These are phyloP conservation scores for Daedaleopsis nitida DNA, from an alignment of 768 basidiomycete genomes.

Conservation along the genomic window DNA sequence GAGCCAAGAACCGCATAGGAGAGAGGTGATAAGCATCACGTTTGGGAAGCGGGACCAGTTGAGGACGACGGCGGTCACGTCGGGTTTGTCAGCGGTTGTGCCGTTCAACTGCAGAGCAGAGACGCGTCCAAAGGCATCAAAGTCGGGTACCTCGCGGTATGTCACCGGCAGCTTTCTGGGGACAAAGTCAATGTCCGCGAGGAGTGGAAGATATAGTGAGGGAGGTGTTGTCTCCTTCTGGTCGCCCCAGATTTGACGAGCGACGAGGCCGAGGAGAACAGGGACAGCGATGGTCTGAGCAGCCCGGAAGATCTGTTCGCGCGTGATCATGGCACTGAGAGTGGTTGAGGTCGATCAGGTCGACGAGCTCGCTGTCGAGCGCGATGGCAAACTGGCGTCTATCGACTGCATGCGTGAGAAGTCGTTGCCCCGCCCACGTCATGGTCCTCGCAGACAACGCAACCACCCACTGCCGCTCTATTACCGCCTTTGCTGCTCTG, in stretches of 20 bases:
- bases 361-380: constrained; percentile 4
- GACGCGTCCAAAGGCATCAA: constrained; percentile 16
- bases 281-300: constrained; percentile 20
- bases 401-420: constrained; percentile 8
- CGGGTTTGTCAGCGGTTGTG: constrained; percentile 24
- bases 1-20: constrained; percentile 50
- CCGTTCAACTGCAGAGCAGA: constrained; percentile 8
- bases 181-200: constrained; percentile 22
- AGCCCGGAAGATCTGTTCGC: constrained; percentile 13
- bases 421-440: constrained; percentile 22
- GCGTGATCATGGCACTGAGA: constrained; percentile 11
- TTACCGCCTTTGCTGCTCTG: background rate
- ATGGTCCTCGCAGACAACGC: constrained; percentile 11
- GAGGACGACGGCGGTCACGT: constrained; percentile 58
- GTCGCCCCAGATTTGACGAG: constrained; percentile 10
- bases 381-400: background rate
- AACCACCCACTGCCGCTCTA: background rate
- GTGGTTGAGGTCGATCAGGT: constrained; percentile 2
- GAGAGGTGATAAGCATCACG: constrained; percentile 53
- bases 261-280: constrained; percentile 11
- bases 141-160: constrained; percentile 12
- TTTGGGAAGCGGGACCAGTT: constrained; percentile 73
- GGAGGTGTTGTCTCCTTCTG: constrained; percentile 9
- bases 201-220: constrained; percentile 18
- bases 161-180: constrained; percentile 20